These are phyloP conservation scores for Cryptococcus sp. DNA, from an alignment of 1,284 basidiomycete species.

Conservation along the genomic window DNA sequence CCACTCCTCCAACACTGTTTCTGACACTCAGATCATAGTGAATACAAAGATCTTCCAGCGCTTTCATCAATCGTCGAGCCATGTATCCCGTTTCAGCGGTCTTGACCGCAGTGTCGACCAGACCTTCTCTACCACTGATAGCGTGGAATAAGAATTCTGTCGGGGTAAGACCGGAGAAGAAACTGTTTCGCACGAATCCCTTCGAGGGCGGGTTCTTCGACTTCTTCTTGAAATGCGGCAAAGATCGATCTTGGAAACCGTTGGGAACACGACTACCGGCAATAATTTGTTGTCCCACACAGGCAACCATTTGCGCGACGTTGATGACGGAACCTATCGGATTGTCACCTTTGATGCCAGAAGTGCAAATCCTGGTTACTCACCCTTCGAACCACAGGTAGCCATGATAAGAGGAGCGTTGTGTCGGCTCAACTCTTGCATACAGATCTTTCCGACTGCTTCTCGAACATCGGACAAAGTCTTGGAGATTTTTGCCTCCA, in stretches of 20 bases:
- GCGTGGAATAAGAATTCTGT: slow-evolving; percentile 99
- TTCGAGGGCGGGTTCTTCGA: slow-evolving; percentile 96
- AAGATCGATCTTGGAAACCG: slow-evolving; percentile 97
- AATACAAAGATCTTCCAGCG: slow-evolving; percentile 93
- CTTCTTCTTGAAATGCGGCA: slow-evolving; percentile 98
- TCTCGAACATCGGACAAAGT: slow-evolving; percentile 93
- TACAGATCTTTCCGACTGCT: slow-evolving; percentile 95
- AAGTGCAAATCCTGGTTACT: slow-evolving; percentile 5
- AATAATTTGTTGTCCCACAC: slow-evolving; percentile 99
- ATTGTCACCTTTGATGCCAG: background rate
- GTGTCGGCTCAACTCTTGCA: slow-evolving; percentile 93
- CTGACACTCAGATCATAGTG: slow-evolving; percentile 98
- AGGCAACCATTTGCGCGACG: slow-evolving; percentile 99
- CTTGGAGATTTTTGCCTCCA: slow-evolving; percentile 93
- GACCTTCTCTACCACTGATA: slow-evolving; percentile 96
- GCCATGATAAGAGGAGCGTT: slow-evolving; percentile 99
- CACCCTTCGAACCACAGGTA: slow-evolving; percentile 97
- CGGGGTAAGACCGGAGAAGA: slow-evolving; percentile 90
- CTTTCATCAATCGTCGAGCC: slow-evolving; percentile 98
- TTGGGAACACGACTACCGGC: slow-evolving; percentile 96
- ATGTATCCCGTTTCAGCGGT: slow-evolving; percentile 99
- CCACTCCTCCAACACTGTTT: slow-evolving; percentile 93
- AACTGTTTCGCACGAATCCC: slow-evolving; percentile 97
- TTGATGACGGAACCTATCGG: slow-evolving; percentile 91
- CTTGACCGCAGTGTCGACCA: slow-evolving; percentile 99